Evolutionary conservation across 2,329 filamentous ascomycete genomes (phyloP), one percentile per base, ranked within the genome.

Genomic region (Colletotrichum siamense): DNA sequence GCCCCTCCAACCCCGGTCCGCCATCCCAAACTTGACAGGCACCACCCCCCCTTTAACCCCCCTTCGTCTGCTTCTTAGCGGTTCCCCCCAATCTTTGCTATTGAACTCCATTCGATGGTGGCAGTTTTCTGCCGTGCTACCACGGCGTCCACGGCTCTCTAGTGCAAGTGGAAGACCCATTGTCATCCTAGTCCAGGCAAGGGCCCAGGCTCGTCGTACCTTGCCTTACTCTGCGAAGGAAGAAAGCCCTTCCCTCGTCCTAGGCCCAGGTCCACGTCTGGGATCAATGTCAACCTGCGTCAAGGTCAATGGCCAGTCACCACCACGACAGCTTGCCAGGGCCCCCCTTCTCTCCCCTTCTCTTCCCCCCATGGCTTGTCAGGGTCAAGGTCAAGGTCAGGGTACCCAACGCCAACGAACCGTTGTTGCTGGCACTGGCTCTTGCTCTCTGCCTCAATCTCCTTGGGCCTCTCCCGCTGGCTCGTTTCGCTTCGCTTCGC

Each of bases 401-500:
- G 64, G 34, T n/a, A 28, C 36, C 32, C 15, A 52, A 67, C 26
- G 30, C 64, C 26, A 30, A 36, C 44, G 44, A 62, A 59, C 44
- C 16, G 59, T 74, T 74, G 71, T 68, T 44, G 24, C 39, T 49
- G 39, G 9, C 18, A 49, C 39, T 49, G 39, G 39, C 39, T n/a
- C 39, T 49, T 18, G 39, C 39, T 57, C 49, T 57, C 26, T 74
- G 44, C 26, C 57, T 59, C 65, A 76, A 73, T 71, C 64, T 71
- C 73, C 64, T 44, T n/a, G 39, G 39, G 39, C 49, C 69, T 75
- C 30, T 39, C 75, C 44, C 62, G 62, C 63, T 71, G 67, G 55
- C 59, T 71, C 75, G 63, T 75, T 75, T 77, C 72, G 75, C 75
- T 75, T 75, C 75, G 72, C 68, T 77, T 69, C 68, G 72, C 68